Conservation (phyloP, 2,329 filamentous ascomycete genomes). For the Exophiala lecanii-corni region DNA sequence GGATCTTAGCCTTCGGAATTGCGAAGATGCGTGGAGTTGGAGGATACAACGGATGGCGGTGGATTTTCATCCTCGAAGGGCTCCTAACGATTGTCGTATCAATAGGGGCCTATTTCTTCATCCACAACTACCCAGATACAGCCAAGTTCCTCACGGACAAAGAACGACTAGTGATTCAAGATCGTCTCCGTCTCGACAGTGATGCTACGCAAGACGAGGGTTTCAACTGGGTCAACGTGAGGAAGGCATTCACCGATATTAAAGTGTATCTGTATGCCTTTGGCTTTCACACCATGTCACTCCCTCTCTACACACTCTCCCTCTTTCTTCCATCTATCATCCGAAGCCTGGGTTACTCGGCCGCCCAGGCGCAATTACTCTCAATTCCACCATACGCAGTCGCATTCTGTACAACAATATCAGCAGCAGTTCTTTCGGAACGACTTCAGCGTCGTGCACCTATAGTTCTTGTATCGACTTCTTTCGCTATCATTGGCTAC, state of each 20-base stretch:
- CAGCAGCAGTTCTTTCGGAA: constrained; percentile 58
- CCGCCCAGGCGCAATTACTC: constrained; percentile 47
- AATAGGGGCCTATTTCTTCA: constrained; percentile 35
- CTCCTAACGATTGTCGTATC: constrained; percentile 60
- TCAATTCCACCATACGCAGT: constrained; percentile 63
- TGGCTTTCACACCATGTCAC: constrained; percentile 66
- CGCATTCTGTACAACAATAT: constrained; percentile 56
- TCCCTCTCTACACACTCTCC: constrained; percentile 47
- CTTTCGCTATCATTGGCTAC: constrained; percentile 59
- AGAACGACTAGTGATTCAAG: constrained; percentile 56
- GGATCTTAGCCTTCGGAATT: constrained; percentile 54
- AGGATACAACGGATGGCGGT: constrained; percentile 55
- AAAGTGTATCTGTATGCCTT: constrained; percentile 71
- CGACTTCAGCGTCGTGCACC: constrained; percentile 53
- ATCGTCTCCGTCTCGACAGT: constrained; percentile 61
- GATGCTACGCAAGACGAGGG: constrained; percentile 65
- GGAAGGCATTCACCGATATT: constrained; percentile 59
- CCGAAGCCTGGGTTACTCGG: constrained; percentile 38
- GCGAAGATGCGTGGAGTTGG: constrained; percentile 44
- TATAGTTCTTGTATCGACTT: constrained; percentile 57
- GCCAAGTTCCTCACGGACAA: constrained; percentile 40
- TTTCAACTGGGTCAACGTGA: constrained; percentile 65
- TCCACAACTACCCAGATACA: constrained; percentile 40
- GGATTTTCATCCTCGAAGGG: constrained; percentile 65
- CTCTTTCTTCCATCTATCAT: constrained; percentile 42